phyloP scores from a whole-genome alignment of 345 rosid species.

The Psidium guajava region DNA sequence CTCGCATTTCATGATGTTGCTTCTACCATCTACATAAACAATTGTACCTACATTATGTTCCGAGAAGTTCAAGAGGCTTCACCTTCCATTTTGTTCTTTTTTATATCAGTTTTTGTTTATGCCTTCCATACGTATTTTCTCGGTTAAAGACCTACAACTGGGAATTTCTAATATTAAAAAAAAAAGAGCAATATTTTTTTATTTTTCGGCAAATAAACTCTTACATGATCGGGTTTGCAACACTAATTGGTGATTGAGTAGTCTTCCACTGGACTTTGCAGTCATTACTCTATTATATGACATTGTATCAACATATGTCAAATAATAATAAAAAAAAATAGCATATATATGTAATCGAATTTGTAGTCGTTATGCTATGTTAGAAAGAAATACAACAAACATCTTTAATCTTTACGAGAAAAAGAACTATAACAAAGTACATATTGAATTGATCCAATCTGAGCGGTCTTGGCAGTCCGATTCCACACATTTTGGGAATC shows the following conservation, averaged over 20 bases:
- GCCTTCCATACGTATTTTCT: not conserved
- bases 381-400: not conserved
- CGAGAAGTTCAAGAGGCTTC: not conserved
- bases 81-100: not conserved
- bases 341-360: not conserved
- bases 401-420: not conserved
- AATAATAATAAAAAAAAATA: not conserved
- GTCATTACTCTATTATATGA: not conserved
- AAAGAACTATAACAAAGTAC: not conserved
- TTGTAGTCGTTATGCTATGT: not conserved
- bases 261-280: not conserved
- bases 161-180: not conserved
- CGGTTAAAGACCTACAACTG: not conserved
- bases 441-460: fast-evolving
- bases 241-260: not conserved
- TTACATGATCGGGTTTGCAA: not conserved
- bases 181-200: not conserved
- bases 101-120: not conserved
- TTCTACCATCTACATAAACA: not conserved
- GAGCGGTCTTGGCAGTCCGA: fast-evolving
- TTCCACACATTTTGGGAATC: not conserved
- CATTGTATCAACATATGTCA: not conserved
- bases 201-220: not conserved
- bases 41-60: not conserved
- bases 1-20: not conserved